A percentile compares a stretch with the other conserved stretches of the same genome.
Evolutionary conservation across 352 stramenopile species (phyloP).

Genomic region (Phytophthora foliorum): DNA sequence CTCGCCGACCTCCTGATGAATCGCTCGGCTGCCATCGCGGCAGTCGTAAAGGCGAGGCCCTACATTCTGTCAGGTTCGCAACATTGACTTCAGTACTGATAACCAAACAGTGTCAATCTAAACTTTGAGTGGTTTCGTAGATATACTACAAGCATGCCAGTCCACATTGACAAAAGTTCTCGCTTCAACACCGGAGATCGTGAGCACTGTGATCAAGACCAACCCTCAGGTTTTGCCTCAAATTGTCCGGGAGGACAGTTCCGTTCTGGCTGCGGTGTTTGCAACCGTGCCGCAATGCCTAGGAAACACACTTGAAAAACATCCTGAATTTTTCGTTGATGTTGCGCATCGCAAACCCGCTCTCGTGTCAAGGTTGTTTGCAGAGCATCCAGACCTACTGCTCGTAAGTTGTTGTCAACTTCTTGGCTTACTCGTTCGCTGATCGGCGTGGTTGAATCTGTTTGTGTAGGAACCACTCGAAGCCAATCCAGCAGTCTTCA

Average conservation of each 20-base stretch:
- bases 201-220: slow-evolving; percentile 60
- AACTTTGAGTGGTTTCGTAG: slow-evolving; percentile 18
- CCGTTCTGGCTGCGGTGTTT: slow-evolving; percentile 58
- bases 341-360: slow-evolving; percentile 70
- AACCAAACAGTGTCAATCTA: not conserved
- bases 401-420: slow-evolving; percentile 43
- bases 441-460: not conserved
- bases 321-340: slow-evolving; percentile 76
- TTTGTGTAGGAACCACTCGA: slow-evolving; percentile 67
- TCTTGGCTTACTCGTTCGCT: not conserved
- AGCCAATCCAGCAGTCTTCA: slow-evolving; percentile 74
- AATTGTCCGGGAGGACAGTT: slow-evolving; percentile 59
- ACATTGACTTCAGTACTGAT: not conserved
- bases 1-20: slow-evolving; percentile 73
- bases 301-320: slow-evolving; percentile 66
- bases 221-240: slow-evolving; percentile 61
- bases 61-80: slow-evolving; percentile 63
- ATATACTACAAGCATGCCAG: slow-evolving; percentile 56
- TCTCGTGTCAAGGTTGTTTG: slow-evolving; percentile 69
- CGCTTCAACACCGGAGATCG: slow-evolving; percentile 48
- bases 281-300: slow-evolving; percentile 64
- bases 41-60: slow-evolving; percentile 58
- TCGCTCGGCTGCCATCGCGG: slow-evolving; percentile 53
- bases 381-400: slow-evolving; percentile 73
- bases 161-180: slow-evolving; percentile 56